A percentile compares a stretch with the other conserved stretches of the same genome.
phyloP scores from a whole-genome alignment of 306 rosid species.

The Hippophae tibetana region DNA sequence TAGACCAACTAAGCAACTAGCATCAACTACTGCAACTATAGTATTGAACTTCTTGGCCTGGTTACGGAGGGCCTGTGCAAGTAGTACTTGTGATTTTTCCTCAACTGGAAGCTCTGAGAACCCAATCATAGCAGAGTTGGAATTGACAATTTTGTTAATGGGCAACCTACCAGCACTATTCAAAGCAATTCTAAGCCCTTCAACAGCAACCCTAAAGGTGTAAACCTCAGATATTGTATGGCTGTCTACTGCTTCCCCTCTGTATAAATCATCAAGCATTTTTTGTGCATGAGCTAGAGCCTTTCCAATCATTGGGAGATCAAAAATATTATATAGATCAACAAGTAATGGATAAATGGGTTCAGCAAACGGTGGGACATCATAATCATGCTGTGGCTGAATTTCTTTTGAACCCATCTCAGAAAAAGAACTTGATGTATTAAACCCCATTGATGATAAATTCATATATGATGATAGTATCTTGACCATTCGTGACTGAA shows the following conservation, averaged over 20 bases:
- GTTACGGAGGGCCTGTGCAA: slow-evolving; percentile 52
- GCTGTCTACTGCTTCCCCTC: slow-evolving; percentile 53
- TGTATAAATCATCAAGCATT: slow-evolving; percentile 51
- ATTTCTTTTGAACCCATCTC: slow-evolving; percentile 26
- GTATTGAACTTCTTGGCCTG: slow-evolving; percentile 60
- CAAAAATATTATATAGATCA: slow-evolving; percentile 56
- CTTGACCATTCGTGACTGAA: slow-evolving; percentile 30
- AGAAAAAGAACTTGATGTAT: slow-evolving; percentile 14
- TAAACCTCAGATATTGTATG: slow-evolving; percentile 46
- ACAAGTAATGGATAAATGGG: slow-evolving; percentile 58
- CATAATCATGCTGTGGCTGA: slow-evolving; percentile 28
- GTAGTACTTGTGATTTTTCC: slow-evolving; percentile 54
- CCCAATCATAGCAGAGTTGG: slow-evolving; percentile 16
- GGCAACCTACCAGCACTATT: slow-evolving; percentile 45
- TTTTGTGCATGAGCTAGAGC: slow-evolving; percentile 59
- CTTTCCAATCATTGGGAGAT: slow-evolving; percentile 51
- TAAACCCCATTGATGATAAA: slow-evolving; percentile 13
- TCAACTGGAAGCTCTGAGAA: slow-evolving; percentile 54
- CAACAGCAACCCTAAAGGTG: slow-evolving; percentile 58
- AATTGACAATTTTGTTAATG: slow-evolving; percentile 16
- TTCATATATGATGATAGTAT: slow-evolving; percentile 34
- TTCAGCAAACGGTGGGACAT: slow-evolving; percentile 55
- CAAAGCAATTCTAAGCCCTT: slow-evolving; percentile 66
- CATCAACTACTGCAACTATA: slow-evolving; percentile 66
- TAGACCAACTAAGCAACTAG: slow-evolving; percentile 53